Evolutionary conservation across 2,329 filamentous ascomycete genomes (phyloP), one percentile per base, ranked within the genome.

Genomic region (Tricladium varicosporioides): DNA sequence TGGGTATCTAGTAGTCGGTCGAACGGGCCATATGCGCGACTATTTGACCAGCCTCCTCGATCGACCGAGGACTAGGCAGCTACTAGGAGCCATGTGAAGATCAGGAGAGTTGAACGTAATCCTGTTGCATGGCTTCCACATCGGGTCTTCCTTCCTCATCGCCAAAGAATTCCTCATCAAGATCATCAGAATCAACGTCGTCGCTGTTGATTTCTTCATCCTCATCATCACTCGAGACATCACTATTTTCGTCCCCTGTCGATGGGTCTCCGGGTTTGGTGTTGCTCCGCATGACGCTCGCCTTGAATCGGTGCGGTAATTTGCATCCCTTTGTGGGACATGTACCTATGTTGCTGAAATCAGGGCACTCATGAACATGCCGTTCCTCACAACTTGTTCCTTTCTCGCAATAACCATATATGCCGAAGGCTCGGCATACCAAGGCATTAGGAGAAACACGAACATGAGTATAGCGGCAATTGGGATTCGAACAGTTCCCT

Each of bases 301-400:
- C 92, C 74, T 90, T 86, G 76, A 94, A 90, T 71, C 93, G 85
- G 75, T 99, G 94, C 58, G 86, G 88, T 54, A 96, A 82, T 71
- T 88, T 89, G 78, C 93, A 97, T 64, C 87, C 86, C 74, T 87
- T 85, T 71, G 83, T 85, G 71, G 85, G 86, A 83, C 94, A 99
- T 61, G 80, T 78, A 67, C 93, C 93, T 59, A 84, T 91, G 75
- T 96, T 96, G 81, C 91, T 90, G 78, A 95, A 97, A 72, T 96
- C 89, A 61, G 94, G 93, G 74, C 94, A 97, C 74, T 97, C 93
- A 75, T 88, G 88, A 57, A 93, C 88, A 76, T 99, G 94, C 60
- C 92, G 88, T 62, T 94, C 85, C 59, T 83, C 75, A 74, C 94
- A 97, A 54, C 80, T 75, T 55, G 82, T 80, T 59, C 93, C 94